A percentile compares a stretch with the other conserved stretches of the same genome.
These are phyloP conservation scores for Clonostachys chloroleuca DNA, from an alignment of 2,329 filamentous ascomycete species.

Conservation along the genomic window DNA sequence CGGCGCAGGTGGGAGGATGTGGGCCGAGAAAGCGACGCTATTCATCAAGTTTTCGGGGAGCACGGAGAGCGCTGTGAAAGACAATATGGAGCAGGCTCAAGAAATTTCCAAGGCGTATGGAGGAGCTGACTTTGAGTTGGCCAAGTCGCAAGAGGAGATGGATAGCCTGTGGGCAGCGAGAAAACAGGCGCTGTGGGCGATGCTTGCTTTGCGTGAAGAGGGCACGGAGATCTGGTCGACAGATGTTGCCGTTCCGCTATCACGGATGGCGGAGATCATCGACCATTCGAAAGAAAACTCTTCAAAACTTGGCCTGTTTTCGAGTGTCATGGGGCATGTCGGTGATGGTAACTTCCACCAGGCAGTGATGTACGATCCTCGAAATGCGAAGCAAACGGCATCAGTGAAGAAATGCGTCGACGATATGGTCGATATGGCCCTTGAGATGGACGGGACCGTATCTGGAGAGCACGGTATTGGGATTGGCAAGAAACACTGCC, in stretches of 20 bases:
- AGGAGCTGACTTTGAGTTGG: constrained; percentile 29
- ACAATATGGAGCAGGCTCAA: constrained; percentile 28
- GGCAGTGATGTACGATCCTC: constrained; percentile 73
- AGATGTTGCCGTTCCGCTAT: constrained; percentile 72
- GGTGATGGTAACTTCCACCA: constrained; percentile 86
- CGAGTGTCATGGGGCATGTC: constrained; percentile 75
- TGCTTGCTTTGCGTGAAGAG: constrained; percentile 48
- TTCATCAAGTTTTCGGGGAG: constrained; percentile 67
- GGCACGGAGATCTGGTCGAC: constrained; percentile 28
- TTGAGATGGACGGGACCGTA: constrained; percentile 83
- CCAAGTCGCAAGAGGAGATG: constrained; percentile 28
- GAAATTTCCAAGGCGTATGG: constrained; percentile 46
- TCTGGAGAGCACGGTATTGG: constrained; percentile 81
- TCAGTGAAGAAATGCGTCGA: constrained; percentile 71
- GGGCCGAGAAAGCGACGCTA: constrained; percentile 61
- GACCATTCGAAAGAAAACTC: constrained; percentile 49
- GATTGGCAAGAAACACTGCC: constrained; percentile 69
- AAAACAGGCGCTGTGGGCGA: constrained; percentile 60
- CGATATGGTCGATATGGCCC: constrained; percentile 73
- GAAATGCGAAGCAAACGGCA: constrained; percentile 57
- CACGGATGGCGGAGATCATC: constrained; percentile 59
- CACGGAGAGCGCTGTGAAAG: constrained; percentile 32
- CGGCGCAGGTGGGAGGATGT: constrained; percentile 46
- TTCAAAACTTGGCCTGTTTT: constrained; percentile 76
- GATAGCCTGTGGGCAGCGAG: constrained; percentile 57